A percentile compares a stretch with the other conserved stretches of the same genome.
phyloP scores from a whole-genome alignment of 2,329 filamentous ascomycete genomes.

The Hymenoscyphus albidus region DNA sequence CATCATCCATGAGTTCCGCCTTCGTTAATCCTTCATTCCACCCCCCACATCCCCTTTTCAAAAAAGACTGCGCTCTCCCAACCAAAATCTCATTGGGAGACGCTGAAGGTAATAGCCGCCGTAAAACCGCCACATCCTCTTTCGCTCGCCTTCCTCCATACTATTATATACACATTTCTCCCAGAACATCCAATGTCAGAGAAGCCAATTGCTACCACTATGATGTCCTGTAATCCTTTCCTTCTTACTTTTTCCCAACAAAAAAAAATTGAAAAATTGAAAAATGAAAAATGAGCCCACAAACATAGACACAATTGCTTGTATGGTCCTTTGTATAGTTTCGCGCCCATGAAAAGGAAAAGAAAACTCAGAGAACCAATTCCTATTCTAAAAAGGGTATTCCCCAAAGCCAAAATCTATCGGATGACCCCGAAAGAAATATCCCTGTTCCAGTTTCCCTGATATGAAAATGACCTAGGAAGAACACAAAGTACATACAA shows the following conservation, averaged over 20 bases:
- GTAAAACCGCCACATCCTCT: slow-evolving; percentile 10
- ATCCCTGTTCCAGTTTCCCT: neutral
- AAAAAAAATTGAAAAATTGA: neutral
- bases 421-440: slow-evolving; percentile 1
- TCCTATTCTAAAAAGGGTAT: slow-evolving; percentile 9
- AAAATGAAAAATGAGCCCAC: neutral
- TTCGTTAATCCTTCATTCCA: neutral
- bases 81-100: neutral
- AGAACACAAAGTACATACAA: slow-evolving; percentile 15
- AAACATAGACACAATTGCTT: slow-evolving; percentile 11
- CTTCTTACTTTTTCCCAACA: neutral
- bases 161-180: neutral
- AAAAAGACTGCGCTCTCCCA: slow-evolving; percentile 34
- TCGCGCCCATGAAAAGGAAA: neutral
- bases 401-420: slow-evolving; percentile 2
- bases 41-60: neutral
- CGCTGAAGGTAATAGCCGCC: slow-evolving; percentile 33
- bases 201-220: neutral
- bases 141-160: neutral
- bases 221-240: slow-evolving; percentile 2
- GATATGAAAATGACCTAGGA: slow-evolving; percentile 3
- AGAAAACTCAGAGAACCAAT: neutral
- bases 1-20: neutral
- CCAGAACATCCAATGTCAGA: neutral
- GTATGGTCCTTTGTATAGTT: neutral